Evolutionary conservation across 768 basidiomycete genomes (phyloP), one percentile per base, ranked within the genome.

Genomic region (Cystofilobasidium bisporidii): DNA sequence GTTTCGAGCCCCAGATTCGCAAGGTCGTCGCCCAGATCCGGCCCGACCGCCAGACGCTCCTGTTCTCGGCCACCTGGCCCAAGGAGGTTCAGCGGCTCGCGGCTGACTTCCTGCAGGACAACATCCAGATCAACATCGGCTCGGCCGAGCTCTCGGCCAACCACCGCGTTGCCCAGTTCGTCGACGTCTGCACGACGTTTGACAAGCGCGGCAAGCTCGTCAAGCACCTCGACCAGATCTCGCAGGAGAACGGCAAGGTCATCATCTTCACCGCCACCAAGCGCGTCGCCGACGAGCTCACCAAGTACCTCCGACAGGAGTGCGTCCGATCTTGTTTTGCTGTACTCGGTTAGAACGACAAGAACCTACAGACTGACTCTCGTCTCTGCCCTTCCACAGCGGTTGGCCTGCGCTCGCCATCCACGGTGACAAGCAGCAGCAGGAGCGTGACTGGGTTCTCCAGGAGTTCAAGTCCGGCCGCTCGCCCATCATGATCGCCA

Each of bases 351-450:
- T 18, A 6, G 45, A 4, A 6, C 45, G 5, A 24, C n/a, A n/a
- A n/a, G n/a, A n/a, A n/a, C n/a, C n/a, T n/a, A n/a, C n/a, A n/a
- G n/a, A 6, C 45, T 18, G 18, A 47, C n/a, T 17, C 17, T 47
- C 45, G 17, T 18, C 17, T 24, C 50, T 10, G 6, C 50, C 24
- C 50, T 12, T 28, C 20, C 50, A 3, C 50, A 53, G 50, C 74
- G 96, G 96, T 18, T 99, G 96, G 96, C 96, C 96, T n/a, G 96
- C 96, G 18, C 81, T 99, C 43, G 94, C 96, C 63, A 99, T 99
- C 74, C 96, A 99, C 75, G 96, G 96, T 74, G 96, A 99, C 81
- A 99, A 99, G 79, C 92, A 92, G 81, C 91, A 96, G 89, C 93
- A 76, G 63, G 96, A 99, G 81, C 93, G 96, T 80, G 96, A 99